These are phyloP conservation scores for Yamadazyma endophytica DNA, from an alignment of 805 yeast genomes.

Conservation along the genomic window DNA sequence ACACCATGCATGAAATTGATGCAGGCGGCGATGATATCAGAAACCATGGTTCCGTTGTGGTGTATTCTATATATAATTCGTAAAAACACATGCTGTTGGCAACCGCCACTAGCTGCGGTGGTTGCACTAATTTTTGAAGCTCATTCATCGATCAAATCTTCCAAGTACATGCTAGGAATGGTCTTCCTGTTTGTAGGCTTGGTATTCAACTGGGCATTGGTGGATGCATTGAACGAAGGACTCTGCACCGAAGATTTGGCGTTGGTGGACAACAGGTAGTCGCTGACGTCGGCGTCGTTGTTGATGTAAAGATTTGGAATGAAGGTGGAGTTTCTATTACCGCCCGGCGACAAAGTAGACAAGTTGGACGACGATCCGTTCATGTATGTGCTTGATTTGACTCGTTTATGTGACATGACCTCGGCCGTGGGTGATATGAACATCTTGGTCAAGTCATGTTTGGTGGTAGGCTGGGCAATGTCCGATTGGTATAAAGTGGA, in stretches of 20 bases:
- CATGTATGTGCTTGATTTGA: conserved; percentile 18
- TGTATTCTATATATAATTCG: no score
- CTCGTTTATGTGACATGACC: conserved; percentile 49
- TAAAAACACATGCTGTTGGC: no score
- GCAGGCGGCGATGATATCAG: no score
- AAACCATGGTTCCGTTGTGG: no score
- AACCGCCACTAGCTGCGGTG: no score
- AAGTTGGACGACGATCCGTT: conserved; percentile 11
- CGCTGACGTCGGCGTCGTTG: conserved; percentile 33
- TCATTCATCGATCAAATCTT: conserved; percentile 41
- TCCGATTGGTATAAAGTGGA: conserved; percentile 32
- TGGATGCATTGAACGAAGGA: conserved; percentile 4
- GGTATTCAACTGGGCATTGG: conserved; percentile 7
- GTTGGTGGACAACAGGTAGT: conserved; percentile 16
- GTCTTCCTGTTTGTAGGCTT: conserved; percentile 26
- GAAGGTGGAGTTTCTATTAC: conserved; percentile 24
- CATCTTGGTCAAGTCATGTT: conserved; percentile 45
- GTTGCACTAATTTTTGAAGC: background rate
- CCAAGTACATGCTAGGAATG: conserved; percentile 48
- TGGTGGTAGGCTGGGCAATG: conserved; percentile 27
- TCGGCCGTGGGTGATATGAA: conserved; percentile 82
- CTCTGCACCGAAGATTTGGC: conserved; percentile 2
- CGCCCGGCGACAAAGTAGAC: conserved; percentile 17
- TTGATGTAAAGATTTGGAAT: conserved; percentile 38
- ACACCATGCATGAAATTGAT: no score